Evolutionary conservation across 805 yeast species (phyloP).

Genomic region (Wickerhamiella sorbophila): DNA sequence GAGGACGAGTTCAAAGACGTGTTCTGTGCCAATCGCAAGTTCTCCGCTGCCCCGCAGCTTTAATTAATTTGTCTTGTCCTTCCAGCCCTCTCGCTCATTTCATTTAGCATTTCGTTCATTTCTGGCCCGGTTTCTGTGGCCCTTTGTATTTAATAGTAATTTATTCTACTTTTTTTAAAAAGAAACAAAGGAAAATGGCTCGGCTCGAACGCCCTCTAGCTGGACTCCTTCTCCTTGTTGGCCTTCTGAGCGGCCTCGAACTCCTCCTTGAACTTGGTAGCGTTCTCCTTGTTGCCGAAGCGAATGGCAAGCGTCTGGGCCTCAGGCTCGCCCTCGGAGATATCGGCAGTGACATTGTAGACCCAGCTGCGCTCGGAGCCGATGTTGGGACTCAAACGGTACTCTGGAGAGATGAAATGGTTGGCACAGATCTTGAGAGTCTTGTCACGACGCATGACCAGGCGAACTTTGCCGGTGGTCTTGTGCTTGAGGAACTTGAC

Average conservation of each 20-base stretch:
- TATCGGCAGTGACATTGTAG: conserved; percentile 83
- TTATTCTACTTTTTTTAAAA: too few relatives aligned
- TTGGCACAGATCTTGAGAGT: conserved; percentile 96
- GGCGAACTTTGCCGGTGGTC: conserved; percentile 63
- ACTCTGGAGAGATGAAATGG: conserved; percentile 66
- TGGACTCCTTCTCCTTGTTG: conserved; percentile 33
- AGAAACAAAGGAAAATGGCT: too few relatives aligned
- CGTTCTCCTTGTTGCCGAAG: conserved; percentile 50
- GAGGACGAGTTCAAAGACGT: too few relatives aligned
- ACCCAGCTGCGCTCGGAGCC: conserved; percentile 99
- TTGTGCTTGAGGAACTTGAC: conserved; percentile 91
- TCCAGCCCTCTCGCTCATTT: neutral
- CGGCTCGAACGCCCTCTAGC: neutral
- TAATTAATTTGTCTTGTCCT: neutral
- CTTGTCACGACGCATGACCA: conserved; percentile 98
- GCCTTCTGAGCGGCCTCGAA: conserved; percentile 70
- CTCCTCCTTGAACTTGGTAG: conserved; percentile 86
- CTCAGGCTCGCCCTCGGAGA: conserved; percentile 91
- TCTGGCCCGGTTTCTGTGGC: too few relatives aligned
- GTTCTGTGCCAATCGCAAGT: neutral
- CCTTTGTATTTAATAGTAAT: too few relatives aligned
- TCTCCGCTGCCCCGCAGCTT: neutral
- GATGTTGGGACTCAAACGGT: conserved; percentile 76
- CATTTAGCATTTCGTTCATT: too few relatives aligned
- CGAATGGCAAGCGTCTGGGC: conserved; percentile 94